These are phyloP conservation scores for Sugiyamaella americana DNA, from an alignment of 805 yeast genomes.

Conservation along the genomic window DNA sequence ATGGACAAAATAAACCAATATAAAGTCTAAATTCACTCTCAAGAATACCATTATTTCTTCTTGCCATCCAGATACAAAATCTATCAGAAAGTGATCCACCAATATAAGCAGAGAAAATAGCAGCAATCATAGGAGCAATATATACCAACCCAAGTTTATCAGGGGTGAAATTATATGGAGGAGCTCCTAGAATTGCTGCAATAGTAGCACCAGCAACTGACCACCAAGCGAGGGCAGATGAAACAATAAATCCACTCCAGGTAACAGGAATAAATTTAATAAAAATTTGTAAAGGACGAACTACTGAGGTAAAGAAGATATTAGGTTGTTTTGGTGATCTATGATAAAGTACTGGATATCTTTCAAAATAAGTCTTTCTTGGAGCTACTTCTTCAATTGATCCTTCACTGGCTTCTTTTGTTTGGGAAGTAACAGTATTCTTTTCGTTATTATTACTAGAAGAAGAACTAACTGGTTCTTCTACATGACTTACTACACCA, in stretches of 20 bases:
- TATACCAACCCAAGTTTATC: conserved; percentile 9
- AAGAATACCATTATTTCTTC: conserved; percentile 13
- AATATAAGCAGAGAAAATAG: conserved; percentile 6
- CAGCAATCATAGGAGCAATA: conserved; percentile 11
- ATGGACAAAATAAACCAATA: conserved; percentile 12
- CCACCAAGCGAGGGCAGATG: conserved; percentile 11
- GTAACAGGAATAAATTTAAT: conserved; percentile 9
- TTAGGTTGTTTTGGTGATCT: conserved; percentile 8
- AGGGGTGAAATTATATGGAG: conserved; percentile 14
- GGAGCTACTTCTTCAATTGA: not conserved
- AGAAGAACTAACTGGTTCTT: conserved; percentile 3
- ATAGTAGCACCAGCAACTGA: conserved; percentile 10
- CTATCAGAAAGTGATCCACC: conserved; percentile 9
- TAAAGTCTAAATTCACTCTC: conserved; percentile 19
- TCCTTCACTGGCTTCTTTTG: not conserved
- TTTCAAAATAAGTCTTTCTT: conserved; percentile 2
- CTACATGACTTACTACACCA: not conserved
- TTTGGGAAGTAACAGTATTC: not conserved
- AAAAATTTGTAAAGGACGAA: conserved; percentile 8
- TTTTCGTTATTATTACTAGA: not conserved
- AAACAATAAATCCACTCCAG: conserved; percentile 15
- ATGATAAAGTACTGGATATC: conserved; percentile 5
- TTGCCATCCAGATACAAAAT: conserved; percentile 12
- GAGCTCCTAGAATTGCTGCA: conserved; percentile 8
- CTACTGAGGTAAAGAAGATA: conserved; percentile 2